Evolutionary conservation across 169 alveolate genomes (phyloP).

Genomic region (Eimeria acervulina): DNA sequence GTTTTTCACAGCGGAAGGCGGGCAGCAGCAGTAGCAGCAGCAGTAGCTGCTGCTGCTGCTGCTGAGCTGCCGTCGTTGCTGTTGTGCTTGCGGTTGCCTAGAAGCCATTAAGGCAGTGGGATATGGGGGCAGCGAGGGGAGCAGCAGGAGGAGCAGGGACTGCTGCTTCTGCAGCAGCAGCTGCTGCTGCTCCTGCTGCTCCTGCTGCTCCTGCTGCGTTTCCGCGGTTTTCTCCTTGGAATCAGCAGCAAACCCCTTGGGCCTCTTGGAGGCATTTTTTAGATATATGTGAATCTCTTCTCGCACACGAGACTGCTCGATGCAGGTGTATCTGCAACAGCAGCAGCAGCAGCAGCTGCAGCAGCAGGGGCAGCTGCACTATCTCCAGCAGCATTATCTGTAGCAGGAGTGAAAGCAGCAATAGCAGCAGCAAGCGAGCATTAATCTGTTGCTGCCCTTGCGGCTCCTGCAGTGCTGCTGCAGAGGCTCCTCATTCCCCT

Average conservation of each 20-base stretch:
- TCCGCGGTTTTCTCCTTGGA: neutral
- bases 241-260: conserved; percentile 26
- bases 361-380: too few species aligned
- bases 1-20: neutral
- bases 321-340: neutral
- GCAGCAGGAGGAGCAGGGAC: neutral
- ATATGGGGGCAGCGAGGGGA: neutral
- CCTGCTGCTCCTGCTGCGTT: neutral
- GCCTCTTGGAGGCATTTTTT: neutral
- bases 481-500: neutral
- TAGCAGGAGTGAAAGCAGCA: too few species aligned
- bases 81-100: neutral
- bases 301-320: neutral
- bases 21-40: conserved; percentile 8
- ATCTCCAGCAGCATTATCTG: too few species aligned
- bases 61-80: too few species aligned
- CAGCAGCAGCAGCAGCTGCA: neutral
- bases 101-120: neutral
- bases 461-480: neutral
- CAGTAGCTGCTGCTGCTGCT: neutral
- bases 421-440: neutral
- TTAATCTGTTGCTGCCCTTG: neutral
- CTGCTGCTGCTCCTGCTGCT: conserved; percentile 24
- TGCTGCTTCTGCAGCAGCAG: neutral
- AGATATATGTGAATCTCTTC: neutral